Evolutionary conservation across 305 asterid genomes (phyloP).

Genomic region (Withania somnifera): DNA sequence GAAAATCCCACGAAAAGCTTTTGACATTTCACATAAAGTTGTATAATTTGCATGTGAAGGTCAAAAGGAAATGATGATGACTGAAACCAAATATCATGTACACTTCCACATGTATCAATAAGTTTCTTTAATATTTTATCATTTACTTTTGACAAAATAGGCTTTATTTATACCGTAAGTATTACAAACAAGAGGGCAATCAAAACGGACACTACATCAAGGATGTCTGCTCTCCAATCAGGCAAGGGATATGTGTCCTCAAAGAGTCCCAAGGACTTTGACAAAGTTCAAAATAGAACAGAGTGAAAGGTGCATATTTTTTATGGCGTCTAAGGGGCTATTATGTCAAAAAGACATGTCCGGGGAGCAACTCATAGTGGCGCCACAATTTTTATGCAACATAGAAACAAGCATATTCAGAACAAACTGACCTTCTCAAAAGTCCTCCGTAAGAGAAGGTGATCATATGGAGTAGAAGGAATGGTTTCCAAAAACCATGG

Average conservation of each 20-base stretch:
- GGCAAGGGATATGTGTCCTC: neutral
- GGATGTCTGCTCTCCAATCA: neutral
- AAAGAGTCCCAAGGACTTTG: neutral
- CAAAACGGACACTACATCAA: neutral
- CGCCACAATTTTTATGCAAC: neutral
- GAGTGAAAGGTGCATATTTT: neutral
- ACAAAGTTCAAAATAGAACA: neutral
- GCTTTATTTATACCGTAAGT: neutral
- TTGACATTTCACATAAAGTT: neutral
- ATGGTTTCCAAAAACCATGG: conserved; percentile 71
- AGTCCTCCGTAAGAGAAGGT: conserved; percentile 67
- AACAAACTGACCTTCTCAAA: conserved; percentile 80
- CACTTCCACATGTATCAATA: neutral
- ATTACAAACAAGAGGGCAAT: neutral
- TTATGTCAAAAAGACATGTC: neutral
- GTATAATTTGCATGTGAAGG: neutral
- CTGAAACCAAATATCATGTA: neutral
- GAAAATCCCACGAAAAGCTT: neutral
- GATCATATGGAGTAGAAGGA: conserved; percentile 73
- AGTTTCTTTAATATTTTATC: neutral
- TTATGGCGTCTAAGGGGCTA: neutral
- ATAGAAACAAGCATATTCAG: neutral
- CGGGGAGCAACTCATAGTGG: neutral
- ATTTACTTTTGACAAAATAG: neutral
- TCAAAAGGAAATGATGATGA: neutral